A percentile compares a stretch with the other conserved stretches of the same genome.
phyloP scores from a whole-genome alignment of 2,329 filamentous ascomycete genomes.

The Cercospora brassicicola region DNA sequence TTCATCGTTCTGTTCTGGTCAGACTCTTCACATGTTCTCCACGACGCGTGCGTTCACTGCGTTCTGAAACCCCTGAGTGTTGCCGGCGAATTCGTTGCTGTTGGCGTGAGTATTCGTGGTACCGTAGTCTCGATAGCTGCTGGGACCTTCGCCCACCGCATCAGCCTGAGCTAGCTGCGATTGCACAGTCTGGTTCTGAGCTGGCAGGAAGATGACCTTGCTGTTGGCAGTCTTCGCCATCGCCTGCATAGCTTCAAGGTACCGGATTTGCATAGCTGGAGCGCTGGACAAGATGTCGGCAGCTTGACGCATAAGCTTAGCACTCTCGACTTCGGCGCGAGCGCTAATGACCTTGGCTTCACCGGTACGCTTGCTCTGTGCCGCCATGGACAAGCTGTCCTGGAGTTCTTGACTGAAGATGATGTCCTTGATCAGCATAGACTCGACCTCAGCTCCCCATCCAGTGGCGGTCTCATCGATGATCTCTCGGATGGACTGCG shows the following conservation, averaged over 20 bases:
- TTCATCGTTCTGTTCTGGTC: not conserved
- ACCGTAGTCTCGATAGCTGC: slow-evolving; percentile 44
- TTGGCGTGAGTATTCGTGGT: slow-evolving; percentile 21
- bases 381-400: slow-evolving; percentile 95
- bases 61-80: slow-evolving; percentile 63
- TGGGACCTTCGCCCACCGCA: slow-evolving; percentile 57
- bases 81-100: slow-evolving; percentile 40
- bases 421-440: slow-evolving; percentile 99
- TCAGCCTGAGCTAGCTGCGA: slow-evolving; percentile 53
- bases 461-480: slow-evolving; percentile 92
- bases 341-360: slow-evolving; percentile 98
- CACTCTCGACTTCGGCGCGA: slow-evolving; percentile 91
- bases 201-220: slow-evolving; percentile 81
- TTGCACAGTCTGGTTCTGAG: slow-evolving; percentile 55
- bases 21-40: slow-evolving; percentile 71
- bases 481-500: slow-evolving; percentile 91
- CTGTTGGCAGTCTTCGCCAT: slow-evolving; percentile 93
- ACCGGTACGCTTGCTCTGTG: slow-evolving; percentile 96
- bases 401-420: slow-evolving; percentile 95
- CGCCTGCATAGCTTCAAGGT: slow-evolving; percentile 96
- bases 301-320: slow-evolving; percentile 86
- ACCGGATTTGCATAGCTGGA: slow-evolving; percentile 96
- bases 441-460: slow-evolving; percentile 96
- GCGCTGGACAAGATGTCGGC: slow-evolving; percentile 90
- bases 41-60: slow-evolving; percentile 80